Evolutionary conservation across 805 yeast genomes (phyloP).

Genomic region (Candida nanaspora): DNA sequence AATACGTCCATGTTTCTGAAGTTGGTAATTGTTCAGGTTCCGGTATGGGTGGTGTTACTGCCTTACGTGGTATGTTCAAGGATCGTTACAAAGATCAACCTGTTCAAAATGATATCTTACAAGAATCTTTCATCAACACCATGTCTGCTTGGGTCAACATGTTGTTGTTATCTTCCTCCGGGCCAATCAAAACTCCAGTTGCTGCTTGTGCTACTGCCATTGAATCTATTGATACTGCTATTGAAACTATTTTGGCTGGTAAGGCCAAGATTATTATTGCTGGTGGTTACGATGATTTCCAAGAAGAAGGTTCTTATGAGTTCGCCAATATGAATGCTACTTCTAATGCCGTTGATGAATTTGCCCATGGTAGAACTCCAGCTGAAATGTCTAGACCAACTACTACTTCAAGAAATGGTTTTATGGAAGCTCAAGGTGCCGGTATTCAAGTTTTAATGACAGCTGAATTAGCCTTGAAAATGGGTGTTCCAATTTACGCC

Average conservation of each 20-base stretch:
- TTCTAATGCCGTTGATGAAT: slow-evolving; percentile 79
- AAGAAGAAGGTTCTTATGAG: slow-evolving; percentile 97
- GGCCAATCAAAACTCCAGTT: slow-evolving; percentile 98
- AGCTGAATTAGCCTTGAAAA: slow-evolving; percentile 86
- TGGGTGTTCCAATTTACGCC: slow-evolving; percentile 99
- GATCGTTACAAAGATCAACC: slow-evolving; percentile 90
- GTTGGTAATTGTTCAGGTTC: slow-evolving; percentile 99
- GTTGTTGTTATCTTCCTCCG: slow-evolving; percentile 93
- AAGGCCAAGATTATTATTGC: slow-evolving; percentile 94
- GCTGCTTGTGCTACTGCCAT: slow-evolving; percentile 99
- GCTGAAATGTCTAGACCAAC: slow-evolving; percentile 98
- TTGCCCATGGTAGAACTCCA: slow-evolving; percentile 95
- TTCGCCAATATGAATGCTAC: slow-evolving; percentile 99
- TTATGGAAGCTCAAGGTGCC: slow-evolving; percentile 99
- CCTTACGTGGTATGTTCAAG: slow-evolving; percentile 95
- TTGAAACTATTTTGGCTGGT: slow-evolving; percentile 86
- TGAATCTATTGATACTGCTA: slow-evolving; percentile 94
- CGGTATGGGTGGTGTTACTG: slow-evolving; percentile 99
- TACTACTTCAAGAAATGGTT: slow-evolving; percentile 92
- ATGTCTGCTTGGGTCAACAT: slow-evolving; percentile 99
- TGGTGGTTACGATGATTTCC: slow-evolving; percentile 99
- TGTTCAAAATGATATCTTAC: slow-evolving; percentile 94
- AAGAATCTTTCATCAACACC: slow-evolving; percentile 97
- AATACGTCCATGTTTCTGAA: slow-evolving; percentile 96
- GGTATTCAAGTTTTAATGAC: slow-evolving; percentile 97